These are phyloP conservation scores for Rosa persica DNA, from an alignment of 306 rosid genomes.

Conservation along the genomic window DNA sequence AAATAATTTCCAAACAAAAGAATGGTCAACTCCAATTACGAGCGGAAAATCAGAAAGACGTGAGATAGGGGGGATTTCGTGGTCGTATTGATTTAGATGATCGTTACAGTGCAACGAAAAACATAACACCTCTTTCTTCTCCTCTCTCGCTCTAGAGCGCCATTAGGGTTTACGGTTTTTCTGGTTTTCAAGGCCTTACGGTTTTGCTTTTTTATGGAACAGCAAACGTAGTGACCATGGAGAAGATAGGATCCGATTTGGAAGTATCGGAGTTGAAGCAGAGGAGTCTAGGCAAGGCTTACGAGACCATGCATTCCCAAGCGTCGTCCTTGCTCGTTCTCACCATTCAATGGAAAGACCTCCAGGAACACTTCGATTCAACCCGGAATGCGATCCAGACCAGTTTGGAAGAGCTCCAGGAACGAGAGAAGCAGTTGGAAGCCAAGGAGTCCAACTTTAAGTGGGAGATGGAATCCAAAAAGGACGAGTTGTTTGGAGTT, in stretches of 20 bases:
- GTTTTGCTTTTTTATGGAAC: too few relatives aligned
- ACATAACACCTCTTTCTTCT: too few relatives aligned
- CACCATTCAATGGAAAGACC: constrained; percentile 46
- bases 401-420: background rate
- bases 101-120: too few relatives aligned
- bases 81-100: too few relatives aligned
- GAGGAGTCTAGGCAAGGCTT: constrained; percentile 27
- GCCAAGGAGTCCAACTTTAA: constrained; percentile 3
- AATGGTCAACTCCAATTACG: too few relatives aligned
- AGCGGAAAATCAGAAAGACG: too few relatives aligned
- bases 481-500: constrained; percentile 13
- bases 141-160: too few relatives aligned
- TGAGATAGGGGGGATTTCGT: too few relatives aligned
- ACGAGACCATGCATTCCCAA: constrained; percentile 33
- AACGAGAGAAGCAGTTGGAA: constrained; percentile 5
- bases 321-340: constrained; percentile 33
- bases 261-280: constrained; percentile 37
- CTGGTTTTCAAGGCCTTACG: too few relatives aligned
- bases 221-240: constrained; percentile 26
- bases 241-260: constrained; percentile 24
- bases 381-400: constrained; percentile 14
- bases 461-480: constrained; percentile 9
- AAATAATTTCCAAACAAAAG: too few relatives aligned
- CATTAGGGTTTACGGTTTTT: too few relatives aligned
- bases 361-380: constrained; percentile 49